A percentile compares a stretch with the other conserved stretches of the same genome.
Evolutionary conservation across 2,329 filamentous ascomycete species (phyloP).

Genomic region (Fusarium sacchari): DNA sequence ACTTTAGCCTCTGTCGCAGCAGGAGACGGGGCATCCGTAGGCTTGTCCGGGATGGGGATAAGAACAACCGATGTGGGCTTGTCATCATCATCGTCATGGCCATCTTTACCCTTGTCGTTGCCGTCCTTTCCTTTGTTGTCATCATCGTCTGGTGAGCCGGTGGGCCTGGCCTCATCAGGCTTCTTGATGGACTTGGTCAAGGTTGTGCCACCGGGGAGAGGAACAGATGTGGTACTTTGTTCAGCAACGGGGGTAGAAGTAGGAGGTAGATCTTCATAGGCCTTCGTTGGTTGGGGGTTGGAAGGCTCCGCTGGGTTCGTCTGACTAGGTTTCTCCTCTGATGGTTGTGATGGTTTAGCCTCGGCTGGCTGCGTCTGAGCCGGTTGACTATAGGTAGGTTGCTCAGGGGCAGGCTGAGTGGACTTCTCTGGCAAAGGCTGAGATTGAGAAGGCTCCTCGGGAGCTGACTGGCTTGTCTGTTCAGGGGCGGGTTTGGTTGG

Average conservation of each 20-base stretch:
- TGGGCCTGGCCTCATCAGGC: conserved; percentile 32
- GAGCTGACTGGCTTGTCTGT: conserved; percentile 5
- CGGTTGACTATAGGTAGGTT: conserved; percentile 13
- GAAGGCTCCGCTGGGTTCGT: conserved; percentile 10
- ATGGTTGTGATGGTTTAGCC: not conserved
- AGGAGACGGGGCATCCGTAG: conserved; percentile 15
- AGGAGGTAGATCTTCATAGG: conserved; percentile 11
- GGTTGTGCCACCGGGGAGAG: conserved; percentile 27
- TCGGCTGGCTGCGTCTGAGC: not conserved
- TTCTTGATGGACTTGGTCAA: conserved; percentile 44
- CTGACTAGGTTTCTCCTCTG: conserved; percentile 17
- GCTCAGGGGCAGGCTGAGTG: conserved; percentile 8
- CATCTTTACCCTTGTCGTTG: not conserved
- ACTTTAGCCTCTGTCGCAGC: conserved; percentile 28
- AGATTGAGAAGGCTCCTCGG: not conserved
- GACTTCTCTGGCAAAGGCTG: not conserved
- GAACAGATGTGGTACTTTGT: conserved; percentile 17
- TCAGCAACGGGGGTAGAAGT: conserved; percentile 16
- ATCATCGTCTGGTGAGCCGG: conserved; percentile 4
- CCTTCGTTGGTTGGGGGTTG: conserved; percentile 25
- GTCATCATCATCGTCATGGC: not conserved
- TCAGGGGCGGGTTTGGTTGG: conserved; percentile 3
- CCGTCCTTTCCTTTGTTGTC: conserved; percentile 1
- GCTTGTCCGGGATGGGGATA: conserved; percentile 41
- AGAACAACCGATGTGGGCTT: conserved; percentile 42